Conservation (phyloP, 2,329 filamentous ascomycete genomes). For the Alternaria sp. region DNA sequence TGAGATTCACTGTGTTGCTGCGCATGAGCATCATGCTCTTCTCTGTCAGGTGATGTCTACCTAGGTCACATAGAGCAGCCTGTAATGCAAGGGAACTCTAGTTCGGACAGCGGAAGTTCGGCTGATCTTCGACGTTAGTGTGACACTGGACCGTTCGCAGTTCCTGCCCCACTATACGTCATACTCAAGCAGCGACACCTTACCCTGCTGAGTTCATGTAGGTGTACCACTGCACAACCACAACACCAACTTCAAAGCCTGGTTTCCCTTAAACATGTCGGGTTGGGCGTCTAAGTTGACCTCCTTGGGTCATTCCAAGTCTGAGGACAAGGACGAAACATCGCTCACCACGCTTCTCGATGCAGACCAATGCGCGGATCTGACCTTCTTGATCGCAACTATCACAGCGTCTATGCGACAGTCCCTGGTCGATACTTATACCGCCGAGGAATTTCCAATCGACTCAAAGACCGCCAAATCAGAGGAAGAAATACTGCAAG, state of each 20-base stretch:
- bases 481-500: constrained; percentile 30
- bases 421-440: constrained; percentile 52
- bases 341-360: constrained; percentile 55
- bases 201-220: background rate
- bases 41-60: background rate
- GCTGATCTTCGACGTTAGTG: background rate
- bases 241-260: background rate
- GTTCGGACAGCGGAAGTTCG: background rate
- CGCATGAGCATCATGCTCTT: background rate
- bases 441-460: constrained; percentile 32
- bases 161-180: constrained; percentile 25
- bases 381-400: constrained; percentile 57
- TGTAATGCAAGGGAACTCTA: background rate
- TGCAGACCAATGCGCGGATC: constrained; percentile 53
- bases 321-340: constrained; percentile 37
- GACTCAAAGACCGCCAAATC: constrained; percentile 23
- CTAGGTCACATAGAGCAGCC: background rate
- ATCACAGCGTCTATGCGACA: constrained; percentile 56
- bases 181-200: constrained; percentile 16
- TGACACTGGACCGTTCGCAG: background rate
- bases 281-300: constrained; percentile 42
- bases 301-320: constrained; percentile 43
- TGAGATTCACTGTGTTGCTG: background rate
- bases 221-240: background rate
- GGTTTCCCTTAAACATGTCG: constrained; percentile 23